Base-by-base conservation (phyloP, 2,329 filamentous ascomycete species). In the Daldinia sp. region DNA sequence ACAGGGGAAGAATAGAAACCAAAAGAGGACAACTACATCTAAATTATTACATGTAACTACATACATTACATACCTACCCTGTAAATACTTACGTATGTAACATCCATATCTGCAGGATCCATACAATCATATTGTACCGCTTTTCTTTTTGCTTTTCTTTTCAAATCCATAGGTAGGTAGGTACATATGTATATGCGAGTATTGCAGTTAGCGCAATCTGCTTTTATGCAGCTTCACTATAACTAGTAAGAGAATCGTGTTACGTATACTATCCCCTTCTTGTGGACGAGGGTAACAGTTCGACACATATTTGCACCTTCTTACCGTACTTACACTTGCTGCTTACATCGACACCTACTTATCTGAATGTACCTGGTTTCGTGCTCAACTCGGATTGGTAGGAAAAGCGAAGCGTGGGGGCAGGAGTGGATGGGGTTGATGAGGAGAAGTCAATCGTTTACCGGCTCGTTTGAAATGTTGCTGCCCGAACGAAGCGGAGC, bases 401-500 rank as follows among this genome's bases (percentile, higher is more conserved):
- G 65, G 48, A 66, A 48, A 48, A 65, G 65, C 60, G 66, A 65
- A 65, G 66, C 66, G 68, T 67, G 68, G 68, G 68, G 67, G 68
- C 53, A 53, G 48, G 20, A 39, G 60, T 63, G 57, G 60, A 65
- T 68, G 53, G 53, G 71, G 67, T 68, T 68, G 65, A 64, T 69
- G 70, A 74, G 68, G 59, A 68, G 71, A 68, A 69, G 26, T 51
- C 28, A 75, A 77, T 78, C 75, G 73, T 74, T 70, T 68, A 70
- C 73, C 74, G 73, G 74, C 74, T 75, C 75, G 74, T 80, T 77
- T 77, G 73, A 42, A 74, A 72, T 79, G 78, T 80, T 80, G 78
- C 71, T 81, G 78, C 77, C 80, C 80, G 79, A 81, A 76, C 73
- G 73, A 76, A 78, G 76, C 74, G 77, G 75, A 72, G 72, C 67